Base-by-base conservation (phyloP, 768 basidiomycete species). In the Sutorius australiensis region DNA sequence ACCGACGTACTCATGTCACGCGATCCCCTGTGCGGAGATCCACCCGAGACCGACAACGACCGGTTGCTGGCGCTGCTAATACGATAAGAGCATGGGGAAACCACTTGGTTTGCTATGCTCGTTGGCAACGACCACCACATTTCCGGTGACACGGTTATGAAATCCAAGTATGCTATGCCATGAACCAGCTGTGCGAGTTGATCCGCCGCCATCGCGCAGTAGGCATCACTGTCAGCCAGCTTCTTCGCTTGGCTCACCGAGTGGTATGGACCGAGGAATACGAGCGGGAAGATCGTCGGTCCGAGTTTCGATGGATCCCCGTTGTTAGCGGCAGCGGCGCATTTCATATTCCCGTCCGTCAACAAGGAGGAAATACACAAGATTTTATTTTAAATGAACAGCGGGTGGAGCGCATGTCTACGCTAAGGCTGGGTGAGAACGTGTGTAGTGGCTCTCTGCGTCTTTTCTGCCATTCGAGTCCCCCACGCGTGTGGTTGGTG, bases 401-500 rank as follows among this genome's bases (percentile, higher is more conserved):
- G 32, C 16, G 41, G 27, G n/a, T 44, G 30, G 32, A 24, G 19
- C 9, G 33, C 33, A 33, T 21, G 32, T 2, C 10, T 33, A 19
- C 13, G 13, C 6, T 30, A 28, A 30, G 46, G 42, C 53, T 37
- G 47, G 53, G 64, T 59, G 62, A 57, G 61, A 64, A 54, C 42
- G 56, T 57, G 61, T 54, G 54, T 55, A 34, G 50, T 37, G 48
- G 24, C 41, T 33, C n/a, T 13, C 10, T 66, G 66, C 62, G 66
- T 66, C 62, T 60, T 67, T 68, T 67, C 43, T 59, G 66, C 66
- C 67, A 68, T 67, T 68, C 39, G 67, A 54, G 55, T 34, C 36
- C 21, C 27, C 30, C 53, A 46, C 51, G 58, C 46, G 48, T 28
- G 32, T 46, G 17, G 6, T 21, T 53, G 24, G 24, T 28, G 41